phyloP scores from a whole-genome alignment of 768 basidiomycete genomes.

The Pleurotus ostreatus region DNA sequence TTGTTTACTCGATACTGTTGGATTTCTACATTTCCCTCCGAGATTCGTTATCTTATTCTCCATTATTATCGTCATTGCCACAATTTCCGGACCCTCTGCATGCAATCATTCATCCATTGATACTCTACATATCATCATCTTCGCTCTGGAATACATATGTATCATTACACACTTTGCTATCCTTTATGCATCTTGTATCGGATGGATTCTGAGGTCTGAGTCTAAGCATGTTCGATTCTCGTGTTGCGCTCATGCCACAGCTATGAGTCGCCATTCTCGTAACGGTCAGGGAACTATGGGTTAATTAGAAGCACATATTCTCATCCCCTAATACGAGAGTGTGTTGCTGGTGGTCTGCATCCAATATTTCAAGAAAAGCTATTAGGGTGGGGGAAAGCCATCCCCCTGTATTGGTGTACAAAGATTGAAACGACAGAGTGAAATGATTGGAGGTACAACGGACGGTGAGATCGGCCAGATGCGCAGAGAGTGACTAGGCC shows the following conservation, averaged over 20 bases:
- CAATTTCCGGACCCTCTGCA: slow-evolving; percentile 2
- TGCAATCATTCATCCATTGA: neutral
- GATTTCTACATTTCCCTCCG: neutral
- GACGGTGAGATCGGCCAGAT: too few species aligned
- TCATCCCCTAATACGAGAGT: neutral
- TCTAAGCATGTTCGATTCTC: neutral
- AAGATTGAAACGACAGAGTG: too few species aligned
- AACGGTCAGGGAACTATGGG: too few species aligned
- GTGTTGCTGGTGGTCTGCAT: too few species aligned
- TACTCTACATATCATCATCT: neutral
- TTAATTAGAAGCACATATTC: neutral
- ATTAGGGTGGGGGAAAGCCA: too few species aligned
- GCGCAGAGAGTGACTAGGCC: too few species aligned
- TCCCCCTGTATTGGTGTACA: too few species aligned
- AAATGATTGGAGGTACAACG: too few species aligned
- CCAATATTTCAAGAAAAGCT: too few species aligned
- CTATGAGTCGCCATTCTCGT: too few species aligned
- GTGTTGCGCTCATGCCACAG: too few species aligned
- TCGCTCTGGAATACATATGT: slow-evolving; percentile 5
- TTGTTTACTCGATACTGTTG: too few species aligned
- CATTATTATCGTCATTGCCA: slow-evolving; percentile 1
- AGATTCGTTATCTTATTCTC: slow-evolving; percentile 1
- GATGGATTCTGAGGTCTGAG: neutral
- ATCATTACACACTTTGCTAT: slow-evolving; percentile 6
- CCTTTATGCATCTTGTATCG: neutral